Percentiles rank a stretch among this genome's conserved stretches.
phyloP scores from a whole-genome alignment of 2,329 filamentous ascomycete species.

The Diaporthe citrichinensis region DNA sequence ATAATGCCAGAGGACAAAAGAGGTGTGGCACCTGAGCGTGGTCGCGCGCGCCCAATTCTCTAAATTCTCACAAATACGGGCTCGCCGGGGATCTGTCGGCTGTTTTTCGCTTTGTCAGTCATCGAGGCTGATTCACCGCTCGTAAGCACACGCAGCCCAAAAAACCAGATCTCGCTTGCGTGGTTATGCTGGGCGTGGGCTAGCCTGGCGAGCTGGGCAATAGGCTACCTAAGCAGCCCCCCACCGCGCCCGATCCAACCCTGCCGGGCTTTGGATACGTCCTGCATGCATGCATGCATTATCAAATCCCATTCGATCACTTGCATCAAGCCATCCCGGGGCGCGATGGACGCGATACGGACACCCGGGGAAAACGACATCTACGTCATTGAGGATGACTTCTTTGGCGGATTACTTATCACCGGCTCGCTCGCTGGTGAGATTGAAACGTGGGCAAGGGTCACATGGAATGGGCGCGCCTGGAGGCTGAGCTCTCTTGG shows the following conservation, averaged over 20 bases:
- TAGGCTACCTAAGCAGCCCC: background rate
- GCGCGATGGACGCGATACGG: background rate
- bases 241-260: background rate
- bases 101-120: slow-evolving; percentile 10
- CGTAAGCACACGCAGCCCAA: slow-evolving; percentile 4
- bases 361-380: background rate
- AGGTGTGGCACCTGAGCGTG: background rate
- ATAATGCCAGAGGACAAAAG: background rate
- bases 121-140: slow-evolving; percentile 22
- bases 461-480: background rate
- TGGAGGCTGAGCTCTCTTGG: slow-evolving; percentile 11
- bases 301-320: slow-evolving; percentile 21
- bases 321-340: background rate
- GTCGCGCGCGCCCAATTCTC: slow-evolving; percentile 2
- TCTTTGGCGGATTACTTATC: slow-evolving; percentile 26
- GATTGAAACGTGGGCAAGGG: background rate
- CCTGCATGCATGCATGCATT: slow-evolving; percentile 1
- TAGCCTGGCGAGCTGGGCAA: too few relatives aligned
- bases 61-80: slow-evolving; percentile 30
- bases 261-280: background rate
- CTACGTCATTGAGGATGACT: background rate
- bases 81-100: slow-evolving; percentile 20
- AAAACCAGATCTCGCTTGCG: background rate
- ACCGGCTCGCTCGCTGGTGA: background rate
- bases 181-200: background rate